A percentile compares a stretch with the other conserved stretches of the same genome.
Evolutionary conservation across 2,329 filamentous ascomycete genomes (phyloP).

Genomic region (Monilinia fructigena): DNA sequence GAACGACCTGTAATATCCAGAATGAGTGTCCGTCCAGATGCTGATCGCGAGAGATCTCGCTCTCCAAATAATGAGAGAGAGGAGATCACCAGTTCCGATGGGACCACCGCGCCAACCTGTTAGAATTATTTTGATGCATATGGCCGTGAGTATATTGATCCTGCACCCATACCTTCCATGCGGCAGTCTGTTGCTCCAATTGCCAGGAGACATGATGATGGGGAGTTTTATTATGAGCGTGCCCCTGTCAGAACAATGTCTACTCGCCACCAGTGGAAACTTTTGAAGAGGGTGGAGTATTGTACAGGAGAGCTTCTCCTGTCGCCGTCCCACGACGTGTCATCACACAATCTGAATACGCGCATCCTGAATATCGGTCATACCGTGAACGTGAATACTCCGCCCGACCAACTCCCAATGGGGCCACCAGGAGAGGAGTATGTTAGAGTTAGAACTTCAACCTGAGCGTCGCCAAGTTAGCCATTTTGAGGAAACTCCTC

Average conservation of each 20-base stretch:
- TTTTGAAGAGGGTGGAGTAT: constrained; percentile 37
- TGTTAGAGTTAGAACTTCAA: constrained; percentile 45
- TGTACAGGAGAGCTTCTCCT: constrained; percentile 53
- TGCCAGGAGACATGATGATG: constrained; percentile 43
- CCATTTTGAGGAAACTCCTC: constrained; percentile 48
- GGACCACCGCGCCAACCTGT: constrained; percentile 50
- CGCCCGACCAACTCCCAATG: constrained; percentile 44
- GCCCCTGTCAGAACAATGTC: constrained; percentile 36
- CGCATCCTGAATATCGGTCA: constrained; percentile 48
- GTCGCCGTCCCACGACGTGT: constrained; percentile 53
- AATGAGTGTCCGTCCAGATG: constrained; percentile 50
- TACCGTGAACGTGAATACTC: constrained; percentile 60
- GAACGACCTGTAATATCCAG: constrained; percentile 41
- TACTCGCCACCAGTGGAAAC: constrained; percentile 33
- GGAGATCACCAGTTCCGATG: constrained; percentile 49
- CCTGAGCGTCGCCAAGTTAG: constrained; percentile 35
- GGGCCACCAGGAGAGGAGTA: constrained; percentile 42
- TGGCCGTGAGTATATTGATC: constrained; percentile 75
- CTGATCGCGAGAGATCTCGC: constrained; percentile 49
- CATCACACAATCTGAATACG: constrained; percentile 62
- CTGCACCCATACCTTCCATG: constrained; percentile 46
- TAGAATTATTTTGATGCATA: constrained; percentile 78
- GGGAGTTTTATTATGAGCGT: constrained; percentile 67
- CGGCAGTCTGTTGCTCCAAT: constrained; percentile 56
- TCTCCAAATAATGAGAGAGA: constrained; percentile 48